phyloP scores from a whole-genome alignment of 164 flowering plant species.

The Warburgia ugandensis region DNA sequence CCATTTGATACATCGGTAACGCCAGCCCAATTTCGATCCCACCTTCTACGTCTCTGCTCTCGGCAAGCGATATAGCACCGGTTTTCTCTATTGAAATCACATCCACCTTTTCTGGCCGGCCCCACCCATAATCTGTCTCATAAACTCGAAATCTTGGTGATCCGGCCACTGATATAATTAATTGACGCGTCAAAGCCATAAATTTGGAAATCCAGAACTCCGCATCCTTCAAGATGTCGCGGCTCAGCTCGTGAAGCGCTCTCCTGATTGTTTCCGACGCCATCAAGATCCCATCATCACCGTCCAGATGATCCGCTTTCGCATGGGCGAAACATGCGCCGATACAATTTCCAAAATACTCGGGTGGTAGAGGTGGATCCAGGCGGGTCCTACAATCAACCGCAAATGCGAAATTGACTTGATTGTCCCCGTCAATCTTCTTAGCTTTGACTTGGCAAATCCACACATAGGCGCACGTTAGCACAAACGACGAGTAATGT shows the following conservation, averaged over 20 bases:
- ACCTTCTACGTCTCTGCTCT: slow-evolving; percentile 8
- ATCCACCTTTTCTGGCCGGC: slow-evolving; percentile 7
- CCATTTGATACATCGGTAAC: neutral
- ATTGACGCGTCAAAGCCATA: neutral
- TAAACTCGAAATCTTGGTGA: slow-evolving; percentile 8
- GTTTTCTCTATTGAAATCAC: slow-evolving; percentile 4
- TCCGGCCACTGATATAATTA: slow-evolving; percentile 6
- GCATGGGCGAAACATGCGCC: neutral
- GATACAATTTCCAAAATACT: slow-evolving; percentile 50
- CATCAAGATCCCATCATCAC: slow-evolving; percentile 20
- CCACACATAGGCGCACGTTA: slow-evolving; percentile 32
- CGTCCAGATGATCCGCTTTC: slow-evolving; percentile 10
- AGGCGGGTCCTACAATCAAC: slow-evolving; percentile 32
- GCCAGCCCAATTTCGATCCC: slow-evolving; percentile 8
- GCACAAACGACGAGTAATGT: slow-evolving; percentile 21
- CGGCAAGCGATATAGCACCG: slow-evolving; percentile 6
- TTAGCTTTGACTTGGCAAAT: slow-evolving; percentile 23
- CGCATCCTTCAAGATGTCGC: neutral
- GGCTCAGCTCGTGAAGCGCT: slow-evolving; percentile 12
- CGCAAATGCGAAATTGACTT: slow-evolving; percentile 11
- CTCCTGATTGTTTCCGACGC: slow-evolving; percentile 24
- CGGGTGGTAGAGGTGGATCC: slow-evolving; percentile 20
- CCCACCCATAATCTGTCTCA: slow-evolving; percentile 12
- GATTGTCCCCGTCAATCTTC: neutral
- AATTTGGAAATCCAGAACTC: neutral